A percentile compares a stretch with the other conserved stretches of the same genome.
These are phyloP conservation scores for Venturia effusa DNA, from an alignment of 2,329 filamentous ascomycete genomes.

Conservation along the genomic window DNA sequence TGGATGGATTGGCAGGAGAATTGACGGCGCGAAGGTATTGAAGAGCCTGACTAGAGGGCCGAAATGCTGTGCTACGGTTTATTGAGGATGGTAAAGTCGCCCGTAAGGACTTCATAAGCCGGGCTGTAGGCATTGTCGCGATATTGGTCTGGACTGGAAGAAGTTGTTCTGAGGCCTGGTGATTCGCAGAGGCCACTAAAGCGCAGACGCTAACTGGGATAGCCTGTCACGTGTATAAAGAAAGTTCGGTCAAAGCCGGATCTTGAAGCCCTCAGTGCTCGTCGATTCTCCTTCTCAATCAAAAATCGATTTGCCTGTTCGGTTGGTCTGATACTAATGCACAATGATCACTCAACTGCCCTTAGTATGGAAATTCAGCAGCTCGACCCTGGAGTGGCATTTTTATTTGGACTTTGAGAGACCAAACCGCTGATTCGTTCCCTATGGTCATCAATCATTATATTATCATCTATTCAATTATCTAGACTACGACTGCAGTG, in stretches of 20 bases:
- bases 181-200: neutral
- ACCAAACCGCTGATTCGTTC: no score
- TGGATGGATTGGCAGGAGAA: constrained; percentile 28
- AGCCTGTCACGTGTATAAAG: neutral
- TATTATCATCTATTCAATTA: neutral
- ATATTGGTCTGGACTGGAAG: neutral
- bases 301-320: no score
- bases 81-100: constrained; percentile 1
- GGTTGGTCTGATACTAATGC: no score
- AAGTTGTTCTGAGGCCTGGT: neutral
- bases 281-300: no score
- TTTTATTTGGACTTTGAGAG: no score
- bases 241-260: neutral
- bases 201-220: neutral
- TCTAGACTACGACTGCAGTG: neutral
- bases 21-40: constrained; percentile 8
- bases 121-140: neutral
- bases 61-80: neutral
- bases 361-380: no score
- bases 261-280: no score
- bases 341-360: no score
- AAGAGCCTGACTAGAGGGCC: constrained; percentile 7
- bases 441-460: neutral
- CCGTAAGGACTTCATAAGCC: neutral
- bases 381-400: no score